Evolutionary conservation across 768 basidiomycete genomes (phyloP), one percentile per base, ranked within the genome.

Genomic region (Arthromyces matolae): DNA sequence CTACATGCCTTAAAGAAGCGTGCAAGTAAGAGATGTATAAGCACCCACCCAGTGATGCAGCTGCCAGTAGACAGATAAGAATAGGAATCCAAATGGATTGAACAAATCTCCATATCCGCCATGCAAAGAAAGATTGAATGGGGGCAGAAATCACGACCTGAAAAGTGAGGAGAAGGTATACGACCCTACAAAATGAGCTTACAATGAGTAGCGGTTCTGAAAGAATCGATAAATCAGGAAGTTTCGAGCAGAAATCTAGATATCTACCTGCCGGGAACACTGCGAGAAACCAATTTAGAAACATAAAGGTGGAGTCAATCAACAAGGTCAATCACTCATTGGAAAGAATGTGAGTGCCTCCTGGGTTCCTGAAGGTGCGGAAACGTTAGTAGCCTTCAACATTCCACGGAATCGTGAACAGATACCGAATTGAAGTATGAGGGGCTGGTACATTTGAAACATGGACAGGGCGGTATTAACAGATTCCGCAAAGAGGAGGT

Each of bases 401-500:
- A 6, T 29, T 9, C 0, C 42, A 8, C 31, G n/a, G 20, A 36
- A 20, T 27, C 8, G 24, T 23, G 13, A n/a, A n/a, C n/a, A n/a
- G n/a, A n/a, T 25, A 61, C 62, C 62, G 32, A 57, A 61, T 6
- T 43, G 32, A 8, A 53, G n/a, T 12, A 63, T 54, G 8, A 60
- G 44, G 2, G 60, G 60, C 6, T 60, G 42, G 33, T 64, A 65
- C 34, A 60, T 55, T 42, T 62, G 56, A 28, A 33, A 43, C 27
- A 61, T 60, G 8, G 51, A 47, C 18, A 61, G 55, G 0, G 41
- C 61, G 0, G 57, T 58, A 37, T 61, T 62, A 7, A 50, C 13
- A 0, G 60, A 58, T 41, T 65, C 64, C 5, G 57, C 50, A n/a
- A 59, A 9, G n/a, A 64, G 43, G 4, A 65, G 34, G 33, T 60